Conservation (phyloP, 2,329 filamentous ascomycete species). For the Fusarium sp. region DNA sequence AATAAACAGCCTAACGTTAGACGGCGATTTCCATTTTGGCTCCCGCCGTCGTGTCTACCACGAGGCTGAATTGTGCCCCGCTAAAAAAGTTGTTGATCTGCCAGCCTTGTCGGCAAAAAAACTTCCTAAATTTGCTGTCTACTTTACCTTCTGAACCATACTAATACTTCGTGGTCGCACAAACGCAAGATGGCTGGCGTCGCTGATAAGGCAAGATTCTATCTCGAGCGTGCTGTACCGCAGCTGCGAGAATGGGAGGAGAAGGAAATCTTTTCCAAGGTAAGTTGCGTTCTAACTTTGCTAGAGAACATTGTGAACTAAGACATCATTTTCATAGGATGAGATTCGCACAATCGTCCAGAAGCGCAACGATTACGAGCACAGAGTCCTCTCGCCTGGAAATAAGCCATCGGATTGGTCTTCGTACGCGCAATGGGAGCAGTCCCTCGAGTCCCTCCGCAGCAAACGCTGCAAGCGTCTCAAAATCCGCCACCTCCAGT, state of each 20-base stretch:
- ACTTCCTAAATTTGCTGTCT: slow-evolving; percentile 16
- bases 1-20: not conserved
- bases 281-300: slow-evolving; percentile 47
- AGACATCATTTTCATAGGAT: slow-evolving; percentile 62
- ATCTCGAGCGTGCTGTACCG: slow-evolving; percentile 89
- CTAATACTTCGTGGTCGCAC: not conserved
- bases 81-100: slow-evolving; percentile 29
- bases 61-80: slow-evolving; percentile 30
- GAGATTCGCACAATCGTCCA: slow-evolving; percentile 90
- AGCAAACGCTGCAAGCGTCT: slow-evolving; percentile 85
- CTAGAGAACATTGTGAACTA: not conserved
- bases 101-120: slow-evolving; percentile 37
- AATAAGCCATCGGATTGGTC: slow-evolving; percentile 81
- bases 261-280: slow-evolving; percentile 89
- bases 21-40: slow-evolving; percentile 7
- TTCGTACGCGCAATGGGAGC: slow-evolving; percentile 80
- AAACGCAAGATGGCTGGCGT: slow-evolving; percentile 74
- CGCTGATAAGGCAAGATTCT: slow-evolving; percentile 94
- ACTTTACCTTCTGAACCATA: not conserved
- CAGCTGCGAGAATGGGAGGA: slow-evolving; percentile 92
- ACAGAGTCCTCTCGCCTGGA: slow-evolving; percentile 85
- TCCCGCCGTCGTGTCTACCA: not conserved
- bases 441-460: slow-evolving; percentile 77
- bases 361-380: slow-evolving; percentile 93
- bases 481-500: slow-evolving; percentile 73